Base-by-base conservation (phyloP, 345 rosid species). In the Euphorbia pulcherrima region DNA sequence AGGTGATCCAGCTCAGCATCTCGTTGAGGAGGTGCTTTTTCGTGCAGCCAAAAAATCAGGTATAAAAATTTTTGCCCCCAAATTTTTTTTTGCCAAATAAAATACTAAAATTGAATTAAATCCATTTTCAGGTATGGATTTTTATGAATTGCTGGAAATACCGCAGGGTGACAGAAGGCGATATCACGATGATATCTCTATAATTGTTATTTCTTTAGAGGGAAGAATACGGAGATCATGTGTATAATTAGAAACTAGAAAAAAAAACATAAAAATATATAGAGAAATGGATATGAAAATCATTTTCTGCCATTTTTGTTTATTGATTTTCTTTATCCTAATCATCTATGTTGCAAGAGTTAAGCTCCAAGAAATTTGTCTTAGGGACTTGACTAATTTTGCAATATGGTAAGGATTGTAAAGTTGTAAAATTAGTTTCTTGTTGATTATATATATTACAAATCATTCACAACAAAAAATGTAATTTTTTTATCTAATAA, bases 1-100 rank as follows among this genome's bases (percentile, higher is more conserved):
- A 73, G 96, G 96, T 10, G 99, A 94, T 79, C 99, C 99, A 3
- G 97, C 99, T 0, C 95, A 91, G 64, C 96, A 94, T 78, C 91
- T 94, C 5, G 78, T 94, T 1, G 92, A 91, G 81, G 82, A 86
- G 77, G 86, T 89, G 8, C 84, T 94, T 35, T 86, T 85, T 65
- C 88, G 96, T 8, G 99, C 99, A 17, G 99, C 99, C 1, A 89
- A 81, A 72, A 89, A 89, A 86, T 90, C 90, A 7, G 96, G 97
- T 92, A 81, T n/a, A n/a, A n/a, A n/a, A n/a, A n/a, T n/a, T n/a
- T n/a, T 20, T 29, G 51, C n/a, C n/a, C 0, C 2, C 46, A 20
- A 20, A 18, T 2, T 28, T n/a, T 17, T 5, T 17, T 9, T 13
- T 52, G n/a, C 23, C 10, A 60, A 74, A 30, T 6, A 35, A n/a